A percentile compares a stretch with the other conserved stretches of the same genome.
phyloP scores from a whole-genome alignment of 2,329 filamentous ascomycete species.

The Exophiala sideris region DNA sequence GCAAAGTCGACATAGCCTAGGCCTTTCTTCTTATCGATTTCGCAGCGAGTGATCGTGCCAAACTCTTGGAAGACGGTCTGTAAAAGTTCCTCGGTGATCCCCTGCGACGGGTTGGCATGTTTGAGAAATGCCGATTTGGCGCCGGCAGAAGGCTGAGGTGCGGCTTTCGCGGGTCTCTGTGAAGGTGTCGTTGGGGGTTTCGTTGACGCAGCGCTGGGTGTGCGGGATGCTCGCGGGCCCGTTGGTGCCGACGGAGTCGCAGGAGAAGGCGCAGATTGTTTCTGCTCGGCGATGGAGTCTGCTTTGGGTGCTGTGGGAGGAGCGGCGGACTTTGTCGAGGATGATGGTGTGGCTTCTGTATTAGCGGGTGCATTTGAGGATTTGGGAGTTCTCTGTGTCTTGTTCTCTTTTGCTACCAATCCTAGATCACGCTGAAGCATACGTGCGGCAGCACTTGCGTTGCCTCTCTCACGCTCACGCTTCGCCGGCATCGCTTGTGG shows the following conservation, averaged over 20 bases:
- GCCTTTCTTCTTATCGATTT: constrained; percentile 91
- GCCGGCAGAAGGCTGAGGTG: constrained; percentile 40
- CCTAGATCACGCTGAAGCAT: constrained; percentile 63
- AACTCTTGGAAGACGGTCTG: constrained; percentile 70
- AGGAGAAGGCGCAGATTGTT: constrained; percentile 31
- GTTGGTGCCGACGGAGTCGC: constrained; percentile 21
- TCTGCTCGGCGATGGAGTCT: constrained; percentile 32
- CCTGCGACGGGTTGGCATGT: constrained; percentile 83
- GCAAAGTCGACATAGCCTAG: constrained; percentile 91
- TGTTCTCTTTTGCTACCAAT: constrained; percentile 35
- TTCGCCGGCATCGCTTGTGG: constrained; percentile 38
- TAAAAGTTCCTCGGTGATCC: constrained; percentile 78
- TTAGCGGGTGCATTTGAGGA: constrained; percentile 6
- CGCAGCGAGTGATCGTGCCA: constrained; percentile 72
- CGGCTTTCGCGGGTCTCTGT: constrained; percentile 29
- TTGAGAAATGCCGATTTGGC: constrained; percentile 72
- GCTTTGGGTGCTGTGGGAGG: constrained; percentile 22
- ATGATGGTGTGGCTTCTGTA: constrained; percentile 25
- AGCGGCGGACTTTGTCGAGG: constrained; percentile 31
- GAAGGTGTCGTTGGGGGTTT: constrained; percentile 10
- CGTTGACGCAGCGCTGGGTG: constrained; percentile 14
- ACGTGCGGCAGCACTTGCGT: constrained; percentile 51
- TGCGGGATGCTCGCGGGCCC: constrained; percentile 24
- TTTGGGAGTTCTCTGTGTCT: constrained; percentile 17
- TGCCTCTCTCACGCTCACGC: constrained; percentile 54